Base-by-base conservation (phyloP, 805 yeast species). In the Saccharomycopsis sp. region DNA sequence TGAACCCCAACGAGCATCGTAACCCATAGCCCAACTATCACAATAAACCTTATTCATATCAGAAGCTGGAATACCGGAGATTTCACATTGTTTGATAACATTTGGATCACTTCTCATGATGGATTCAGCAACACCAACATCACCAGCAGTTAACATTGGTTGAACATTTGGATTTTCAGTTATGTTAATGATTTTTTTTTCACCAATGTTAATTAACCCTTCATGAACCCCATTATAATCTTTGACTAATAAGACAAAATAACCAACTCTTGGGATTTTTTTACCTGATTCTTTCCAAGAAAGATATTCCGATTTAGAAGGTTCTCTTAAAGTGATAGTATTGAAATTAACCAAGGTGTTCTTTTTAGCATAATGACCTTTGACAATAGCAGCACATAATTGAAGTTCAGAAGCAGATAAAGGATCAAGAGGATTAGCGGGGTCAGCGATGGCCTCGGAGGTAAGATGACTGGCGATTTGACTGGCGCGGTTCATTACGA, bases 1-100 rank as follows among this genome's bases (percentile, higher is more conserved):
- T 34, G 80, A 72, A 33, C 89, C 89, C 82, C 85, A 81, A 62
- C 89, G 70, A 63, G 72, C 81, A 55, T 76, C 83, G 52, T 72
- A 76, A 36, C 82, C 82, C 53, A 76, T 75, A 25, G 81, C 72
- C 81, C 81, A 75, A 38, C 80, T 78, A 54, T 76, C 80, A 61
- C 80, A 75, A 63, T 72, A 75, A 34, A 75, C 64, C 50, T 69
- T 66, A 54, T 59, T 54, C 62, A 63, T 55, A 14, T 62, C 51
- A 44, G 57, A 57, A 21, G 68, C 73, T 44, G 85, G 78, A 49
- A 81, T 62, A 40, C 89, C 89, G 26, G 80, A 72, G 45, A 79
- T 53, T 42, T 66, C 72, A 65, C 87, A 78, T 63, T 81, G 88
- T 57, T 71, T 76, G 50, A 79, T 76, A 48, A 81, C 89, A 30